Percentiles rank a stretch among this genome's conserved stretches.
These are phyloP conservation scores for Ceratocystis colombiana DNA, from an alignment of 2,329 filamentous ascomycete species.

Conservation along the genomic window DNA sequence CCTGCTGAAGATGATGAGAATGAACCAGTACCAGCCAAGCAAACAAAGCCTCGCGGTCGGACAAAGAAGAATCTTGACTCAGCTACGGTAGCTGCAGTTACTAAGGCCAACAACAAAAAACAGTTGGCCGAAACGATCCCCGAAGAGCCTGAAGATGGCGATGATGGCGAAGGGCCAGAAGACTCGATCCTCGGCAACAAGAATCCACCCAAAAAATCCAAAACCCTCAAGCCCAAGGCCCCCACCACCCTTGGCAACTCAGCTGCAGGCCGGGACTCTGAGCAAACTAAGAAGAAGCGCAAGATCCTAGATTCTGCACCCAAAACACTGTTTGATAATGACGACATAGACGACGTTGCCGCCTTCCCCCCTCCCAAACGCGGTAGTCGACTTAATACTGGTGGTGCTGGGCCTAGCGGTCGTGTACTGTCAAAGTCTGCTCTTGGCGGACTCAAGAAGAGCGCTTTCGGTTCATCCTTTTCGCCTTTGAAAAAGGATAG, in stretches of 20 bases:
- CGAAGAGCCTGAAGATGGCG: slow-evolving; percentile 23
- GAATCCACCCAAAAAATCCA: slow-evolving; percentile 16
- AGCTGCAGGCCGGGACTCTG: slow-evolving; percentile 29
- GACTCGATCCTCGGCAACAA: slow-evolving; percentile 16
- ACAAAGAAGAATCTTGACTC: slow-evolving; percentile 20
- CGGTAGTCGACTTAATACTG: slow-evolving; percentile 25
- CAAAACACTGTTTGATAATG: slow-evolving; percentile 60
- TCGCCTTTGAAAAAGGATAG: slow-evolving; percentile 64
- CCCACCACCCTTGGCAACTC: neutral
- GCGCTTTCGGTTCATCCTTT: slow-evolving; percentile 45
- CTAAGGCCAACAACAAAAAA: slow-evolving; percentile 15
- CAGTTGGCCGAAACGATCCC: slow-evolving; percentile 8
- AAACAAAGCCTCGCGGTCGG: slow-evolving; percentile 18
- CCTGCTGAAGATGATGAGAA: slow-evolving; percentile 14
- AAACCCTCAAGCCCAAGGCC: slow-evolving; percentile 25
- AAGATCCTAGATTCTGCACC: slow-evolving; percentile 46
- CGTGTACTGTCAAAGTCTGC: slow-evolving; percentile 19
- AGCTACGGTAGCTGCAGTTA: neutral
- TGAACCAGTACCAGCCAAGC: slow-evolving; percentile 13
- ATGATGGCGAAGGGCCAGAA: slow-evolving; percentile 12
- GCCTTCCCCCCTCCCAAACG: slow-evolving; percentile 16
- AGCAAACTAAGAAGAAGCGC: slow-evolving; percentile 57
- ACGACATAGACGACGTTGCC: slow-evolving; percentile 37
- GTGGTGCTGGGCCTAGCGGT: slow-evolving; percentile 15
- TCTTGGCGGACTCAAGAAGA: slow-evolving; percentile 33